Percentiles rank a stretch among this genome's conserved stretches.
These are phyloP conservation scores for Eimeria acervulina DNA, from an alignment of 169 alveolate genomes.

Conservation along the genomic window DNA sequence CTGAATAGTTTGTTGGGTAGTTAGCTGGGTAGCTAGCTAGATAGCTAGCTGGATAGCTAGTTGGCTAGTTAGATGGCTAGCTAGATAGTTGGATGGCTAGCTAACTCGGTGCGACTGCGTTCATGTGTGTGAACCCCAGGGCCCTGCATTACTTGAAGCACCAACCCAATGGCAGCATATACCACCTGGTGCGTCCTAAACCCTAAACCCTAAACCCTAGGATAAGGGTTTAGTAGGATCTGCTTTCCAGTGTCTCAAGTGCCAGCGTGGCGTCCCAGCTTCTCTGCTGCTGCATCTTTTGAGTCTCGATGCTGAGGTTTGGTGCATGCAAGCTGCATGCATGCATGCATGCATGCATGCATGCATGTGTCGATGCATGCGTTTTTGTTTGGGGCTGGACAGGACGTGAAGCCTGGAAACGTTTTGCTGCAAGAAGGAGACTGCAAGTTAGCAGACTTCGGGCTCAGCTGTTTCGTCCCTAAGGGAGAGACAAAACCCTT, in stretches of 20 bases:
- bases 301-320: neutral
- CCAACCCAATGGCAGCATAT: slow-evolving; percentile 92
- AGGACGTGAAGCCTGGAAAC: slow-evolving; percentile 95
- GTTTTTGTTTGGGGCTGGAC: slow-evolving; percentile 3
- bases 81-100: too few species aligned
- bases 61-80: too few species aligned
- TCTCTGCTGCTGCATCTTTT: neutral
- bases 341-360: neutral
- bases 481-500: slow-evolving; percentile 86
- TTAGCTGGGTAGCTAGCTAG: neutral
- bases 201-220: slow-evolving; percentile 3
- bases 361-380: neutral
- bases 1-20: neutral
- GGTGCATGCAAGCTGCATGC: slow-evolving; percentile 6
- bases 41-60: too few species aligned
- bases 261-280: neutral
- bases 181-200: slow-evolving; percentile 88
- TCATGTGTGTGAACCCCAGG: slow-evolving; percentile 58
- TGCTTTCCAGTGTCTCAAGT: neutral
- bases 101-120: neutral
- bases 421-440: slow-evolving; percentile 92
- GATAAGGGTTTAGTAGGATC: neutral
- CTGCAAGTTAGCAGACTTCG: slow-evolving; percentile 94
- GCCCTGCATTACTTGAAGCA: slow-evolving; percentile 91
- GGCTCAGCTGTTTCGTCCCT: slow-evolving; percentile 91